Evolutionary conservation across 805 yeast species (phyloP).

Genomic region (Teunomyces pallodes): DNA sequence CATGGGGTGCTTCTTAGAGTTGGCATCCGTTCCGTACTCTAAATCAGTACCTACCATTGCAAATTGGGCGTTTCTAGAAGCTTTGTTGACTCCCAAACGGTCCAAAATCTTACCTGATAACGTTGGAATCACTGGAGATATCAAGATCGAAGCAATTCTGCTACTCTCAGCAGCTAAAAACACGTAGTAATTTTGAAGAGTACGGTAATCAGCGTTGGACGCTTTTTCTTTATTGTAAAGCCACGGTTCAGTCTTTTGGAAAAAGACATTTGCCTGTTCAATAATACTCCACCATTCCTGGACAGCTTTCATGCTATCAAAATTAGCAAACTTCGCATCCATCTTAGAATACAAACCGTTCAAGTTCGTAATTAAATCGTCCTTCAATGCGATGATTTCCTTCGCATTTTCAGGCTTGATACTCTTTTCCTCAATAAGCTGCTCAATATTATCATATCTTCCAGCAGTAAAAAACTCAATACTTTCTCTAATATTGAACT

Average conservation of each 20-base stretch:
- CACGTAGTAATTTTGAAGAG: constrained; percentile 49
- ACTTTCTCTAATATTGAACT: constrained; percentile 57
- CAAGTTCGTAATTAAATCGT: constrained; percentile 28
- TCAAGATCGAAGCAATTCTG: constrained; percentile 62
- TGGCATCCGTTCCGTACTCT: constrained; percentile 58
- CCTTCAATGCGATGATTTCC: constrained; percentile 13
- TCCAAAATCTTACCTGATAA: constrained; percentile 57
- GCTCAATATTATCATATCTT: constrained; percentile 21
- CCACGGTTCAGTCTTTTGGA: constrained; percentile 83
- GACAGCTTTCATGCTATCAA: constrained; percentile 56
- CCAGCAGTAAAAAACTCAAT: constrained; percentile 22
- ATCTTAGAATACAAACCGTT: constrained; percentile 37
- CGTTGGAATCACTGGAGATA: constrained; percentile 72
- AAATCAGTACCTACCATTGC: constrained; percentile 58
- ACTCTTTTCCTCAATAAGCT: constrained; percentile 13
- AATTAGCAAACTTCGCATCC: constrained; percentile 41
- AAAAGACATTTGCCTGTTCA: constrained; percentile 59
- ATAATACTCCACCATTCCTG: constrained; percentile 58
- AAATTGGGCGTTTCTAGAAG: constrained; percentile 40
- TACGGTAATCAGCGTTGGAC: constrained; percentile 13
- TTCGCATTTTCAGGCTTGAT: constrained; percentile 11
- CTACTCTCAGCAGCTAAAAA: constrained; percentile 67
- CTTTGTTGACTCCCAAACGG: constrained; percentile 52
- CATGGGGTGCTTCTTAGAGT: constrained; percentile 45
- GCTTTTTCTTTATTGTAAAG: constrained; percentile 26